Conservation (phyloP, 148 eudicot species). For the Rhododendron williamsianum region DNA sequence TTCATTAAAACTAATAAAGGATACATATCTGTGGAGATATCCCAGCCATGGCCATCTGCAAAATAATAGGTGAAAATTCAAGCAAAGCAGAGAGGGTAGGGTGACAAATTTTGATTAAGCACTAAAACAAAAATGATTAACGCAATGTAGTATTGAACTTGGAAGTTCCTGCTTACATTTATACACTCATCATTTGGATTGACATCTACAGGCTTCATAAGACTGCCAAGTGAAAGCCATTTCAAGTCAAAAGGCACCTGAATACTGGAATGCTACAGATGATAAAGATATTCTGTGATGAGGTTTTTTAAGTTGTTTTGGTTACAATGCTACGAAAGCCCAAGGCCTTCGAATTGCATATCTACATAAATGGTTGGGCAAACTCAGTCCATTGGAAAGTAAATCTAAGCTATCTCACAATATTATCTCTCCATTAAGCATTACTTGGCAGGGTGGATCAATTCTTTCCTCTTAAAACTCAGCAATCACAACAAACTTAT, state of each 20-base stretch:
- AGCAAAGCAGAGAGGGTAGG: background rate
- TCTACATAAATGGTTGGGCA: background rate
- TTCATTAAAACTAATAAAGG: slow-evolving; percentile 28
- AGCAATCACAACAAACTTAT: background rate
- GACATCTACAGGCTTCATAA: slow-evolving; percentile 79
- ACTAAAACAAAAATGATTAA: background rate
- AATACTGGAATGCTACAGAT: background rate
- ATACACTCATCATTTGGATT: slow-evolving; percentile 85
- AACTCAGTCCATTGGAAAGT: background rate
- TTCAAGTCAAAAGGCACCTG: slow-evolving; percentile 6
- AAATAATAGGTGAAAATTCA: slow-evolving; percentile 1
- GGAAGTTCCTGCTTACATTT: slow-evolving; percentile 54
- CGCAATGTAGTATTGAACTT: background rate
- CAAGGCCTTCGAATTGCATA: background rate
- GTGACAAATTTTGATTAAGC: background rate
- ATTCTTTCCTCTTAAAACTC: background rate
- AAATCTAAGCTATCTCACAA: background rate
- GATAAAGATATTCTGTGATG: background rate
- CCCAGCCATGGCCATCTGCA: slow-evolving; percentile 85
- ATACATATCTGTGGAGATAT: slow-evolving; percentile 87
- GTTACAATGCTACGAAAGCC: background rate
- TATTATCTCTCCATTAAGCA: background rate
- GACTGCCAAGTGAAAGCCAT: slow-evolving; percentile 42
- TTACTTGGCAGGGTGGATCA: background rate
- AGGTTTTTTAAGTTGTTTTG: background rate